Conservation (phyloP, 2,329 filamentous ascomycete species). For the Aphanoascus verrucosus region DNA sequence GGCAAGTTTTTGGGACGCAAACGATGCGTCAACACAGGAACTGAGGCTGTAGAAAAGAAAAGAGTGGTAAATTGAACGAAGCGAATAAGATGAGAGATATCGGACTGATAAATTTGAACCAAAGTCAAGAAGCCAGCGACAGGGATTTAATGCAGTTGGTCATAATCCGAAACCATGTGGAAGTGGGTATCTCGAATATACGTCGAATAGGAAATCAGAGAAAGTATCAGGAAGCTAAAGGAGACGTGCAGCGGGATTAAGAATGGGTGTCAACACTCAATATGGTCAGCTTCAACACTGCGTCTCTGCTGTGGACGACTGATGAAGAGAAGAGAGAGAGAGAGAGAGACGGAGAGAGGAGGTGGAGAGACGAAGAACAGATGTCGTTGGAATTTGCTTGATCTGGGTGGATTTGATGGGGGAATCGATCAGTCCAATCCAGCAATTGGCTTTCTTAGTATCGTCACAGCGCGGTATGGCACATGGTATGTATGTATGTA, state of each 20-base stretch:
- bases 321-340: neutral
- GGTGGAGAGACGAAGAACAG: neutral
- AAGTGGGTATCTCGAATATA: constrained; percentile 8
- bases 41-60: neutral
- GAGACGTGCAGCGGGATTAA: neutral
- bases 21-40: constrained; percentile 12
- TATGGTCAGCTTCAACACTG: neutral
- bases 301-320: neutral
- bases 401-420: neutral
- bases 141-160: constrained; percentile 7
- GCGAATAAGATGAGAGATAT: constrained; percentile 10
- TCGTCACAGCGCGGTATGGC: neutral
- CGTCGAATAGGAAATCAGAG: no score
- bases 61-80: neutral
- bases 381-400: constrained; percentile 2
- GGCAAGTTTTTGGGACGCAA: neutral
- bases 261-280: constrained; percentile 3
- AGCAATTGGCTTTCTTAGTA: constrained; percentile 5
- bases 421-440: neutral
- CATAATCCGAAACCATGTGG: constrained; percentile 9
- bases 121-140: constrained; percentile 2
- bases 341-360: neutral
- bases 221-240: constrained; percentile 1
- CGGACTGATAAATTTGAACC: constrained; percentile 7
- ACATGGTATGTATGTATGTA: neutral